Evolutionary conservation across 345 rosid species (phyloP), one percentile per base, ranked within the genome.

Genomic region (Psidium guajava): DNA sequence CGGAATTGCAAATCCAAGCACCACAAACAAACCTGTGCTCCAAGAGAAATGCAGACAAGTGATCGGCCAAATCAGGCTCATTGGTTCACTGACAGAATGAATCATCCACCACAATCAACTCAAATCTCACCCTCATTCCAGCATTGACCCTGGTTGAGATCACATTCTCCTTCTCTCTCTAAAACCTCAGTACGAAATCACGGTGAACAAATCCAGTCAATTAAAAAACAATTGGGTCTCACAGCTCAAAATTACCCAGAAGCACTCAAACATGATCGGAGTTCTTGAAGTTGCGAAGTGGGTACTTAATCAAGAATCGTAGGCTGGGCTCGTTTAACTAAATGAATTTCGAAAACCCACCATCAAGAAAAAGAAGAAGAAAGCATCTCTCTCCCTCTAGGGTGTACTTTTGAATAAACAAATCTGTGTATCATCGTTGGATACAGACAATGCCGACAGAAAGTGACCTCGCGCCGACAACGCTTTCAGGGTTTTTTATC

Each of bases 381-480:
- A 49, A 56, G 53, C 53, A 83, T 83, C 32, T 55, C 50, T 83
- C 52, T 27, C 40, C 40, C 47, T 80, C 55, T 77, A 42, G 83
- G 87, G 84, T 83, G 91, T 86, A 91, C 89, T 89, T 91, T 83
- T n/a, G 89, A 92, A 91, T 89, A 90, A 88, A 90, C 75, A 69
- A 87, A 85, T 54, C 81, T 49, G 59, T 40, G 86, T 56, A 90
- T 89, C 93, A 91, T 93, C 93, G 93, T 91, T 92, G 92, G 93
- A 94, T 90, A 92, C 92, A 90, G 94, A 92, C 95, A 92, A 92
- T 94, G 96, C 95, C 94, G 96, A 96, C 96, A 93, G 95, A 93
- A 93, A 96, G 96, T 90, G 95, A 92, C 94, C 89, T 89, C 73
- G 90, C 94, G 90, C 98, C 95, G 96, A 94, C 95, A 92, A 90